Base-by-base conservation (phyloP, 805 yeast genomes). In the Pichia kluyveri region DNA sequence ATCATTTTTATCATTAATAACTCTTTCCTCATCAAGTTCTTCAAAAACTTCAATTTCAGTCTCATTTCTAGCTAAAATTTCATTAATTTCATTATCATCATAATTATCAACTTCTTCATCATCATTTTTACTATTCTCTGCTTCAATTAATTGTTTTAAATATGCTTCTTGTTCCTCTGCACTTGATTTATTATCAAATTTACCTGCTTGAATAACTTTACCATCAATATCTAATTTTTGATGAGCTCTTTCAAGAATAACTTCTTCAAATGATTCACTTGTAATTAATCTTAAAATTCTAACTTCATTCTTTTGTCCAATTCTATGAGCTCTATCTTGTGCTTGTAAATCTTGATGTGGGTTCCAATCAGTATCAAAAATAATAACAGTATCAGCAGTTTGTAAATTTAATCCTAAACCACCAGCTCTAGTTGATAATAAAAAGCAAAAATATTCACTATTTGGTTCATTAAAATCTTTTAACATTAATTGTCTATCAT, bases 331-430 rank as follows among this genome's bases (percentile, higher is more conserved):
- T 71, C 95, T 75, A 66, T 86, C 95, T 66, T 86, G 95, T 1
- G 93, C 95, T 64, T 86, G 95, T 60, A 86, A 76, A 79, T 86
- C 95, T 66, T 86, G 95, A 68, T 86, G 95, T 9, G 95, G 95
- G 61, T 86, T 86, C 95, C 95, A 86, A 69, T 86, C 95, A 15
- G 91, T 83, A 63, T 86, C 95, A 62, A 85, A 86, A 53, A 86
- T 86, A 53, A 86, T 80, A 50, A 86, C 95, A 0, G 95, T 86
- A 62, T 86, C 95, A 4, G 95, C 95, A 27, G 90, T 84, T 69
- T 86, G 95, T 63, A 86, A 77, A 65, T 86, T 86, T 59, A 86
- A 73, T 60, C 95, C 95, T 58, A 86, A 76, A 54, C 95, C 95
- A 75, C 95, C 95, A 46, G 95, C 95, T 72, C 95, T 80, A 0